These are phyloP conservation scores for Paecilomyces fulvus DNA, from an alignment of 2,329 filamentous ascomycete genomes.

Conservation along the genomic window DNA sequence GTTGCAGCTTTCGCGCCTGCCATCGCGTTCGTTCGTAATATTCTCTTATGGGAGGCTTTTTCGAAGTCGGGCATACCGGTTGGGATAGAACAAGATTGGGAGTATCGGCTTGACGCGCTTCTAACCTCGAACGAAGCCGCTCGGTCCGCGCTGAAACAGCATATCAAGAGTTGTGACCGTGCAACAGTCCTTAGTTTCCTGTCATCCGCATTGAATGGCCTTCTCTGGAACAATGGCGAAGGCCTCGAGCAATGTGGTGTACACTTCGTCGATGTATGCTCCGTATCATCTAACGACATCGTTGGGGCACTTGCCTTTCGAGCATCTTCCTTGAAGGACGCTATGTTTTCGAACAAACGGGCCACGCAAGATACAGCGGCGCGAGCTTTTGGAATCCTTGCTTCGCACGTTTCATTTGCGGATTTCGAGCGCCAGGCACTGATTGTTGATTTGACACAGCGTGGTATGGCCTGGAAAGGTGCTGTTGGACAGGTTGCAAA, in stretches of 20 bases:
- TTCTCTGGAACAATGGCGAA: conserved; percentile 31
- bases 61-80: conserved; percentile 34
- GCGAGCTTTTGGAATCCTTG: conserved; percentile 66
- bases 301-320: conserved; percentile 44
- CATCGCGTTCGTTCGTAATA: conserved; percentile 58
- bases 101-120: conserved; percentile 64
- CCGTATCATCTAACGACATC: conserved; percentile 45
- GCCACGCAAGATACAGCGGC: conserved; percentile 59
- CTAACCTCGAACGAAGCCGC: conserved; percentile 61
- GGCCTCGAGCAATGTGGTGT: conserved; percentile 38
- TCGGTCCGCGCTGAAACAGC: conserved; percentile 44
- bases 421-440: conserved; percentile 34
- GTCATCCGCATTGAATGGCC: conserved; percentile 37
- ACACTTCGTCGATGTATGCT: conserved; percentile 47
- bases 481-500: conserved; percentile 54
- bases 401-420: conserved; percentile 49
- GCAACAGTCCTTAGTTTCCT: conserved; percentile 35
- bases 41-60: conserved; percentile 52
- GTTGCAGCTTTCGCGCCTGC: conserved; percentile 57
- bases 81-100: conserved; percentile 72
- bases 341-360: conserved; percentile 64
- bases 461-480: conserved; percentile 45
- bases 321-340: conserved; percentile 46
- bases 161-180: conserved; percentile 25
- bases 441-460: conserved; percentile 40